These are phyloP conservation scores for Tulasnella sp. DNA, from an alignment of 768 basidiomycete genomes.

Conservation along the genomic window DNA sequence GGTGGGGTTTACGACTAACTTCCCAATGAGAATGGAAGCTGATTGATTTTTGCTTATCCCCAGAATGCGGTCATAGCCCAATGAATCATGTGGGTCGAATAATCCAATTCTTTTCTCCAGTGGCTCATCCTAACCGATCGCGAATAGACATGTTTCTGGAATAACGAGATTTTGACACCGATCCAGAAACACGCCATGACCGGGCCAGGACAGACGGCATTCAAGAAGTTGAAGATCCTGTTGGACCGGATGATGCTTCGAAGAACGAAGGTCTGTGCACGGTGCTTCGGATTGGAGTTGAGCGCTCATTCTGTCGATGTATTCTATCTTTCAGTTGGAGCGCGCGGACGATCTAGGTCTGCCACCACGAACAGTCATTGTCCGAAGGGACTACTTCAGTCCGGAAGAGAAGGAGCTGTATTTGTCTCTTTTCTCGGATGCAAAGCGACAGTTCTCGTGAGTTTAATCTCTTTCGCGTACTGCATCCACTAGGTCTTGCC, in stretches of 20 bases:
- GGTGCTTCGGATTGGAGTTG: background rate
- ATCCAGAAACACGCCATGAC: constrained; percentile 84
- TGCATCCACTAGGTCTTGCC: background rate
- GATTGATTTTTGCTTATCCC: background rate
- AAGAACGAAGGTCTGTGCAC: constrained; percentile 53
- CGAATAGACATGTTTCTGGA: constrained; percentile 84
- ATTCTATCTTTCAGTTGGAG: constrained; percentile 55
- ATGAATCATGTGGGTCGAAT: constrained; percentile 53
- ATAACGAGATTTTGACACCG: constrained; percentile 89
- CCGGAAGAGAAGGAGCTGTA: constrained; percentile 96
- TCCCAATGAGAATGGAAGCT: background rate
- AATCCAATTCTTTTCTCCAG: background rate
- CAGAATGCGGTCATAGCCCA: constrained; percentile 75
- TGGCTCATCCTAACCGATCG: background rate
- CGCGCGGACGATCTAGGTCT: constrained; percentile 92
- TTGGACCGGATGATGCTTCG: constrained; percentile 94
- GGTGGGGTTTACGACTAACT: no score
- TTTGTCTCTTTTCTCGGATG: constrained; percentile 80
- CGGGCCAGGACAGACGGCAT: constrained; percentile 69
- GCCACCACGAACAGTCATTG: constrained; percentile 81
- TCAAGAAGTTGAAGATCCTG: constrained; percentile 84
- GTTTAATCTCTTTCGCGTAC: background rate
- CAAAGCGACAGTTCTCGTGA: constrained; percentile 68
- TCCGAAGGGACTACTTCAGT: constrained; percentile 86
- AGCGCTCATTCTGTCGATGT: background rate